These are phyloP conservation scores for Aspergillus chevalieri DNA, from an alignment of 2,329 filamentous ascomycete genomes.

Conservation along the genomic window DNA sequence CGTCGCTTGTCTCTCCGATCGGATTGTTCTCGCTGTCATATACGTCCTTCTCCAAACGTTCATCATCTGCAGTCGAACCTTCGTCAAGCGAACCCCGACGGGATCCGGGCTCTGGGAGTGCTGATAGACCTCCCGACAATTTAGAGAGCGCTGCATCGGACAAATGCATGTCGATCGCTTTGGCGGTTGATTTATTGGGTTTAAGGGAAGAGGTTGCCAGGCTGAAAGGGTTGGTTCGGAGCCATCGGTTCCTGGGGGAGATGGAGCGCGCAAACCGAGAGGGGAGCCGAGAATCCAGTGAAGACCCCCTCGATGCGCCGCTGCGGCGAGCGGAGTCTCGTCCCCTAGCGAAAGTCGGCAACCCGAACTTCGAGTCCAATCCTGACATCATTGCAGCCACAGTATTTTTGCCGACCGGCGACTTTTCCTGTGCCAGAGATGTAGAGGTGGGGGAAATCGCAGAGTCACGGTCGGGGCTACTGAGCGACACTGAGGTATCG, in stretches of 20 bases:
- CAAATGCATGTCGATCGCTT: constrained; percentile 60
- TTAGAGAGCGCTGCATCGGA: constrained; percentile 65
- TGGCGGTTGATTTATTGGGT: constrained; percentile 46
- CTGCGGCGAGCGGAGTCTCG: constrained; percentile 34
- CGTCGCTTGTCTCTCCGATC: constrained; percentile 64
- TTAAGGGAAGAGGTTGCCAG: constrained; percentile 24
- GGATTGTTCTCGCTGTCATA: constrained; percentile 59
- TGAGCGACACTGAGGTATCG: constrained; percentile 16
- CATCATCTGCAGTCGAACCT: constrained; percentile 42
- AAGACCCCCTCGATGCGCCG: constrained; percentile 32
- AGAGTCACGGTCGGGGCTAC: constrained; percentile 6
- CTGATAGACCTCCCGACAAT: constrained; percentile 58
- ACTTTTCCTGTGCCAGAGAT: constrained; percentile 31
- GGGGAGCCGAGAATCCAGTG: constrained; percentile 31
- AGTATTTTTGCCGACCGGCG: constrained; percentile 28
- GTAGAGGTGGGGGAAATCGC: background rate
- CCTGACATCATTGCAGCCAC: constrained; percentile 45
- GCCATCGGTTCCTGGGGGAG: constrained; percentile 38
- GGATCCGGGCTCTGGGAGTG: constrained; percentile 51
- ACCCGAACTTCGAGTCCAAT: constrained; percentile 28
- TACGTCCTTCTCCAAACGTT: constrained; percentile 63
- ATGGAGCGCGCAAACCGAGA: constrained; percentile 23
- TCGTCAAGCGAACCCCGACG: constrained; percentile 20
- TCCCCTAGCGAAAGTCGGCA: constrained; percentile 31
- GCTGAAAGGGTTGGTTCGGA: constrained; percentile 47